Conservation (phyloP, 768 basidiomycete species). For the Leccinum subtestaceum region DNA sequence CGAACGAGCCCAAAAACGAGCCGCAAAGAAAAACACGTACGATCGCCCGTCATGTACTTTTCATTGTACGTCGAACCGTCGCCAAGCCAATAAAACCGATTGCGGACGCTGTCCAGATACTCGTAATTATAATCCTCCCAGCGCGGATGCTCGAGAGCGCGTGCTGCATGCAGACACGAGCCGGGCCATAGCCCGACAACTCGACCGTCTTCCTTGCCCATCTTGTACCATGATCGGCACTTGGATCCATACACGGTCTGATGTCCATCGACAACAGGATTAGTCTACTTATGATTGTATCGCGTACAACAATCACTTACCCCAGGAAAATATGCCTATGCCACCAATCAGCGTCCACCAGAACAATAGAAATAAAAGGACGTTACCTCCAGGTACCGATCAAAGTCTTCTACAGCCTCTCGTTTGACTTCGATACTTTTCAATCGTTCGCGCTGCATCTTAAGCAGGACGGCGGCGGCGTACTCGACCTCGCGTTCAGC, state of each 20-base stretch:
- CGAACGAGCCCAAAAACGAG: slow-evolving; percentile 5
- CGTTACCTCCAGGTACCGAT: slow-evolving; percentile 49
- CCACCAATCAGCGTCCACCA: background rate
- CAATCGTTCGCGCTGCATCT: slow-evolving; percentile 60
- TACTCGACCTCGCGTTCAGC: slow-evolving; percentile 56
- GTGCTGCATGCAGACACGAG: slow-evolving; percentile 50
- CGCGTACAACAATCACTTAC: background rate
- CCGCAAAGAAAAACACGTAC: slow-evolving; percentile 35
- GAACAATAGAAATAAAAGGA: background rate
- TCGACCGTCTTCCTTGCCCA: slow-evolving; percentile 52
- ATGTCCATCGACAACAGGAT: slow-evolving; percentile 1
- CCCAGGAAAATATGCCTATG: slow-evolving; percentile 16
- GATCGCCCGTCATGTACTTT: slow-evolving; percentile 37
- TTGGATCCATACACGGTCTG: slow-evolving; percentile 58
- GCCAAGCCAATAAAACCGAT: slow-evolving; percentile 59
- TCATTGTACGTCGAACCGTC: slow-evolving; percentile 57
- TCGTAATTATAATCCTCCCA: slow-evolving; percentile 67
- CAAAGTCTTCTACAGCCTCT: slow-evolving; percentile 60
- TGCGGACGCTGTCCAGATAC: slow-evolving; percentile 39
- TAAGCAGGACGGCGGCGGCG: slow-evolving; percentile 41
- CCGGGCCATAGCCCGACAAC: slow-evolving; percentile 62
- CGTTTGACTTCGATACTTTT: slow-evolving; percentile 59
- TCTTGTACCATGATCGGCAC: slow-evolving; percentile 66
- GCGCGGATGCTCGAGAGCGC: slow-evolving; percentile 50
- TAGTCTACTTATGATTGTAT: slow-evolving; percentile 18